phyloP scores from a whole-genome alignment of 108 stramenopile species.

The Craspedostauros australis region DNA sequence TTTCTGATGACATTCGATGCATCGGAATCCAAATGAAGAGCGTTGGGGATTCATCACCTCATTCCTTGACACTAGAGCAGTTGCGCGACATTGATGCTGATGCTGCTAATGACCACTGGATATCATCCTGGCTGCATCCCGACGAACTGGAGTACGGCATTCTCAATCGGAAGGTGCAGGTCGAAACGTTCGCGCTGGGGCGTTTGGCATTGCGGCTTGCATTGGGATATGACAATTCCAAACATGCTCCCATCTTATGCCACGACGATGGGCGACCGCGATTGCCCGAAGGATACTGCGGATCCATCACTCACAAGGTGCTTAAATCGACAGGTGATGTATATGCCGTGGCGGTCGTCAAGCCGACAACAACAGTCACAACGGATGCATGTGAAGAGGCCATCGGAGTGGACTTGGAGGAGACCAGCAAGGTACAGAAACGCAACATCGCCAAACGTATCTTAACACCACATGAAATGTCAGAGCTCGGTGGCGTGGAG shows the following conservation, averaged over 20 bases:
- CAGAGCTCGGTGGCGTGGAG: conserved; percentile 44
- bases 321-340: conserved; percentile 22
- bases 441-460: conserved; percentile 51
- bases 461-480: conserved; percentile 52
- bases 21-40: too few species aligned
- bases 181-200: conserved; percentile 63
- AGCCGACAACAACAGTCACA: conserved; percentile 5
- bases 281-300: conserved; percentile 41
- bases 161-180: conserved; percentile 13
- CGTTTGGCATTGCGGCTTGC: conserved; percentile 69
- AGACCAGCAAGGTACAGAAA: conserved; percentile 31
- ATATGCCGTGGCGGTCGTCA: conserved; percentile 34
- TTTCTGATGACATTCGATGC: too few species aligned
- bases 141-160: conserved; percentile 56
- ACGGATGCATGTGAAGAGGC: conserved; percentile 28
- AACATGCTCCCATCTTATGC: conserved; percentile 55
- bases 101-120: conserved; percentile 54
- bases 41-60: too few species aligned
- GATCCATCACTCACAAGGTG: conserved; percentile 81
- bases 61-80: too few species aligned
- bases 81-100: too few species aligned
- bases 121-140: conserved; percentile 34
- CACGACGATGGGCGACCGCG: conserved; percentile 64
- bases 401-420: conserved; percentile 77
- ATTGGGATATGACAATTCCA: conserved; percentile 22